phyloP scores from a whole-genome alignment of 2,329 filamentous ascomycete genomes.

The Colletotrichum sublineola region DNA sequence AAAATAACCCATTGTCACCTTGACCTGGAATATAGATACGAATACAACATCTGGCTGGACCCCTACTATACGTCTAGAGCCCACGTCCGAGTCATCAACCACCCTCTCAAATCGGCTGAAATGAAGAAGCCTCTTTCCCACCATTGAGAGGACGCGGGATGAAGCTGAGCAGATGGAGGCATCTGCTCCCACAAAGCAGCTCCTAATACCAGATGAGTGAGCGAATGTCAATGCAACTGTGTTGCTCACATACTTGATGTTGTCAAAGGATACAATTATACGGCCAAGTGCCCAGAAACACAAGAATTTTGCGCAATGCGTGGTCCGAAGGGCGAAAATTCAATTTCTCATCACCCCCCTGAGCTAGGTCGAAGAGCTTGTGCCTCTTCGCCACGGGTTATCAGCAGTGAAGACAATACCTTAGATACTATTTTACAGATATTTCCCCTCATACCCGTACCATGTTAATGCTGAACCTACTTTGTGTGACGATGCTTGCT shows the following conservation, averaged over 20 bases:
- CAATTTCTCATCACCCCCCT: not conserved
- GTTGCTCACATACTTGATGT: not conserved
- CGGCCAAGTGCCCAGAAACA: no score
- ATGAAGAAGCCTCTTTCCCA: not conserved
- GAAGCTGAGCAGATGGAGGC: not conserved
- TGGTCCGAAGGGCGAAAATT: no score
- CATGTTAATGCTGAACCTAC: not conserved
- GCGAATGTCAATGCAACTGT: no score
- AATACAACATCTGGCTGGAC: not conserved
- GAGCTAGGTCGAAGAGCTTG: not conserved
- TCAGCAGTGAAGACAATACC: not conserved
- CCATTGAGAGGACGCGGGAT: not conserved
- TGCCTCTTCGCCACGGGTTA: not conserved
- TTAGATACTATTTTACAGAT: not conserved
- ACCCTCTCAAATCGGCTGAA: no score
- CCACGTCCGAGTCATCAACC: not conserved
- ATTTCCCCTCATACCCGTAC: not conserved
- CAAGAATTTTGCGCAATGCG: no score
- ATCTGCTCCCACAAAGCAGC: not conserved
- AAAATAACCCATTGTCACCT: not conserved
- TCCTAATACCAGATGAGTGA: not conserved
- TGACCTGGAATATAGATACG: not conserved
- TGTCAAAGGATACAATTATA: no score
- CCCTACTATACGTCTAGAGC: not conserved
- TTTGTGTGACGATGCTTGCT: not conserved